Conservation (phyloP, 768 basidiomycete genomes). For the Psilocybe cubensis region DNA sequence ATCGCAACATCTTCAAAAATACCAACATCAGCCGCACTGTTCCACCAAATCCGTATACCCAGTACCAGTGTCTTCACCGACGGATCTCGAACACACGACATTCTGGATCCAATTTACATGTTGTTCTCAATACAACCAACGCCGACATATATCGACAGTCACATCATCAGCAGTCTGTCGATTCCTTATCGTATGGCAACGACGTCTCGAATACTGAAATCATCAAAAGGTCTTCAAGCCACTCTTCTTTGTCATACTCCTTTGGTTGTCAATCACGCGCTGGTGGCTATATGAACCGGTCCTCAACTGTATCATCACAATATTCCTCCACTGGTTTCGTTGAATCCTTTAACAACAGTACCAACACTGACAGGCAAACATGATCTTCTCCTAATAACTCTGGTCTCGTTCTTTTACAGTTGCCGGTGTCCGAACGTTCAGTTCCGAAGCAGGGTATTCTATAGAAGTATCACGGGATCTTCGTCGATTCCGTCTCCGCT, state of each 20-base stretch:
- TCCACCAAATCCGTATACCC: constrained; percentile 19
- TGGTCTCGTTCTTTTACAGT: background rate
- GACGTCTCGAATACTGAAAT: constrained; percentile 19
- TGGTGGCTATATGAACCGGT: constrained; percentile 15
- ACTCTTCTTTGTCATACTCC: constrained; percentile 25
- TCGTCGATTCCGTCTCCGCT: too few species aligned
- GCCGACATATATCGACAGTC: constrained; percentile 25
- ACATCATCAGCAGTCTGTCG: constrained; percentile 34
- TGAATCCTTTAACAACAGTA: background rate
- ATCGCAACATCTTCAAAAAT: constrained; percentile 20
- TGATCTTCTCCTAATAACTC: background rate
- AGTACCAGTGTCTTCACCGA: constrained; percentile 27
- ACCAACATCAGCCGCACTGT: constrained; percentile 15
- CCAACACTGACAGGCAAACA: background rate
- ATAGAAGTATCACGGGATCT: constrained; percentile 11
- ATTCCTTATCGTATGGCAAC: constrained; percentile 17
- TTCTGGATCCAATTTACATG: constrained; percentile 13
- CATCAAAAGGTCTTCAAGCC: constrained; percentile 27
- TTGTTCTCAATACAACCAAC: constrained; percentile 17
- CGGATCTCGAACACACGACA: constrained; percentile 36
- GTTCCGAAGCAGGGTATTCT: background rate
- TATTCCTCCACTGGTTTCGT: constrained; percentile 10
- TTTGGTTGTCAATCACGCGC: constrained; percentile 22
- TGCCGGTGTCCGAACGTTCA: constrained; percentile 11
- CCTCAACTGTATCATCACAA: constrained; percentile 5